Conservation (phyloP, 495 filamentous ascomycete species). For the Penicillium angulare region DNA sequence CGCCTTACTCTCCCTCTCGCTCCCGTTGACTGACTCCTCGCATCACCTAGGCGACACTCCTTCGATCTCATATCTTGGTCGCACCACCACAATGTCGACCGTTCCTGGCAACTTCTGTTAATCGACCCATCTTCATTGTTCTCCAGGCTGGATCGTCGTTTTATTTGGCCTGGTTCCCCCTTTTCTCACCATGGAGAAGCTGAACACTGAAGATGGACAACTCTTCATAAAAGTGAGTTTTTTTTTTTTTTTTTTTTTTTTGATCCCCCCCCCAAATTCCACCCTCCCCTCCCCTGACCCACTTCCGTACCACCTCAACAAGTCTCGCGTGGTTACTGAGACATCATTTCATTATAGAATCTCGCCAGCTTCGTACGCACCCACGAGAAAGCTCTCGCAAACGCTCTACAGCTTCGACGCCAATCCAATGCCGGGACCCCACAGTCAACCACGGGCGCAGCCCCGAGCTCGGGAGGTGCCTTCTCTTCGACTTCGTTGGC, state of each 20-base stretch:
- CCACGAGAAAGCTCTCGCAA: conserved; percentile 95
- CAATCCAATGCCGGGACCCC: conserved; percentile 62
- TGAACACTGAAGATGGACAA: conserved; percentile 78
- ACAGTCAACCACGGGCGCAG: conserved; percentile 42
- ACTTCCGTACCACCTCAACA: neutral
- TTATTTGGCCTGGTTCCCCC: conserved; percentile 13
- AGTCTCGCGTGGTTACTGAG: neutral
- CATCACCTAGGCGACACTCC: conserved; percentile 34
- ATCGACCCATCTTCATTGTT: conserved; percentile 40
- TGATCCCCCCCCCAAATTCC: neutral
- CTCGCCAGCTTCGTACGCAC: conserved; percentile 93
- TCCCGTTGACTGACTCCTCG: conserved; percentile 17
- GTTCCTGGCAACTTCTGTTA: conserved; percentile 32
- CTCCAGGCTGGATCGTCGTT: conserved; percentile 22
- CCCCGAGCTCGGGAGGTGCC: conserved; percentile 56
- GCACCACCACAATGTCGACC: conserved; percentile 43
- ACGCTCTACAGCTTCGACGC: conserved; percentile 81
- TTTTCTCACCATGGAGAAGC: conserved; percentile 48
- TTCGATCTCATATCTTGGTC: conserved; percentile 17
- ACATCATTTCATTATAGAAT: conserved; percentile 54
- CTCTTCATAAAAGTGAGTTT: conserved; percentile 75
- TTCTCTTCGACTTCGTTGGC: conserved; percentile 70
- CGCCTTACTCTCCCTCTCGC: neutral
- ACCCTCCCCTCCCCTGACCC: no score
- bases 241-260: conserved; percentile 1